Evolutionary conservation across 768 basidiomycete species (phyloP).

Genomic region (Phaeotremella fagi): DNA sequence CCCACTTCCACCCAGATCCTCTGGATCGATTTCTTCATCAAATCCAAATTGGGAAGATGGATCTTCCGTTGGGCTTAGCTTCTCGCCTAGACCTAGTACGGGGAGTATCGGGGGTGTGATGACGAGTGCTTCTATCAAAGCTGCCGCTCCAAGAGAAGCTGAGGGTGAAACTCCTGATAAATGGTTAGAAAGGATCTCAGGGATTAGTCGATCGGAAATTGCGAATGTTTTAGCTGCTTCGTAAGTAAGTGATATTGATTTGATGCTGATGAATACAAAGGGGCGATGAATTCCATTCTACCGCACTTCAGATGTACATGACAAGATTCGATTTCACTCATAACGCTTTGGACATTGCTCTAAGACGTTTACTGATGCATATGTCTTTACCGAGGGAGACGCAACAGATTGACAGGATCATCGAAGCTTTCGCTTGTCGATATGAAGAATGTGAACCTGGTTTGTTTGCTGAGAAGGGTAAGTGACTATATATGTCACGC

Average conservation of each 20-base stretch:
- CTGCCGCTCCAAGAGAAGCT: conserved; percentile 18
- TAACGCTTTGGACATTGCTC: conserved; percentile 83
- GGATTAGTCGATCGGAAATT: conserved; percentile 72
- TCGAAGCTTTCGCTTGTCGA: conserved; percentile 85
- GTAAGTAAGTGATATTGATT: conserved; percentile 50
- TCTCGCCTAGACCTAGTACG: conserved; percentile 28
- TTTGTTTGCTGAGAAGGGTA: conserved; percentile 73
- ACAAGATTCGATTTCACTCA: conserved; percentile 67
- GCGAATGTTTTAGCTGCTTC: conserved; percentile 74
- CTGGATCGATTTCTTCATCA: conserved; percentile 28
- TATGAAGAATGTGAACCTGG: conserved; percentile 78
- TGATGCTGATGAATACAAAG: conserved; percentile 50
- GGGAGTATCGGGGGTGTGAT: conserved; percentile 16
- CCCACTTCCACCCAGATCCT: conserved; percentile 38
- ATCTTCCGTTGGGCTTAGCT: conserved; percentile 11
- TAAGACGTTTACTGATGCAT: conserved; percentile 84
- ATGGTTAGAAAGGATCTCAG: conserved; percentile 64
- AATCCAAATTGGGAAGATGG: conserved; percentile 13
- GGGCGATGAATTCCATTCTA: conserved; percentile 63
- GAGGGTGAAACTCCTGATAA: conserved; percentile 62
- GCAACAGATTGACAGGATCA: conserved; percentile 95
- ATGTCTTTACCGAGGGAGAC: conserved; percentile 89
- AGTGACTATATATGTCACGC: conserved; percentile 18
- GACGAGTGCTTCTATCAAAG: conserved; percentile 12
- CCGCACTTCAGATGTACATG: conserved; percentile 69